Evolutionary conservation across 139 green algal species (phyloP).

Genomic region (Chlorella sorokiniana): DNA sequence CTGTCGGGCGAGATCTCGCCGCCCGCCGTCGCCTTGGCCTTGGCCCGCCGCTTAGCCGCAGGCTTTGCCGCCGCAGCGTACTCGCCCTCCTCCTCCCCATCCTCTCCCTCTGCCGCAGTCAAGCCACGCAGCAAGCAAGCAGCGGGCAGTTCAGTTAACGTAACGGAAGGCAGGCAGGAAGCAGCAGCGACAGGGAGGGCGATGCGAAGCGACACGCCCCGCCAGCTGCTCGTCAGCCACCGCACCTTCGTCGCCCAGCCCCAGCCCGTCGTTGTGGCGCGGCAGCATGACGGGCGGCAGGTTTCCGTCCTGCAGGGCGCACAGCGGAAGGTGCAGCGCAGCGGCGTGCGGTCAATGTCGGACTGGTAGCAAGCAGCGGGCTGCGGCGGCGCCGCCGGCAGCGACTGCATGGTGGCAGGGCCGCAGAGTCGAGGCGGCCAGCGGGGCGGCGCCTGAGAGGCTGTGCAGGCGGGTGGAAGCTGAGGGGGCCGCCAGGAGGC

Average conservation of each 20-base stretch:
- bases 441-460: too few species aligned
- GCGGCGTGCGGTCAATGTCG: too few species aligned
- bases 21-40: background rate
- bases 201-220: background rate
- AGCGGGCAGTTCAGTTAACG: background rate
- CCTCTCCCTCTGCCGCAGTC: background rate
- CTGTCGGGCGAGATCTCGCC: too few species aligned
- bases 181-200: background rate
- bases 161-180: background rate
- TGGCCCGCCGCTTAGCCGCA: background rate
- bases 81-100: constrained; percentile 13
- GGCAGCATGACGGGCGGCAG: constrained; percentile 66
- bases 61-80: background rate
- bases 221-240: background rate
- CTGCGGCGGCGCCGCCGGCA: too few species aligned
- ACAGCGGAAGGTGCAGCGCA: background rate
- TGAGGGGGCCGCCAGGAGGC: too few species aligned
- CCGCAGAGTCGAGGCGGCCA: too few species aligned
- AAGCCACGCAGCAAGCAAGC: background rate
- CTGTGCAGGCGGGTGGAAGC: too few species aligned
- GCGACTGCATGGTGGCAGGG: too few species aligned
- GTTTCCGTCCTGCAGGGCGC: constrained; percentile 38
- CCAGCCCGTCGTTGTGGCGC: constrained; percentile 58
- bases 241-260: background rate
- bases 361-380: too few species aligned